Conservation (phyloP, 2,329 filamentous ascomycete genomes). For the Pleochaeta shiraiana region DNA sequence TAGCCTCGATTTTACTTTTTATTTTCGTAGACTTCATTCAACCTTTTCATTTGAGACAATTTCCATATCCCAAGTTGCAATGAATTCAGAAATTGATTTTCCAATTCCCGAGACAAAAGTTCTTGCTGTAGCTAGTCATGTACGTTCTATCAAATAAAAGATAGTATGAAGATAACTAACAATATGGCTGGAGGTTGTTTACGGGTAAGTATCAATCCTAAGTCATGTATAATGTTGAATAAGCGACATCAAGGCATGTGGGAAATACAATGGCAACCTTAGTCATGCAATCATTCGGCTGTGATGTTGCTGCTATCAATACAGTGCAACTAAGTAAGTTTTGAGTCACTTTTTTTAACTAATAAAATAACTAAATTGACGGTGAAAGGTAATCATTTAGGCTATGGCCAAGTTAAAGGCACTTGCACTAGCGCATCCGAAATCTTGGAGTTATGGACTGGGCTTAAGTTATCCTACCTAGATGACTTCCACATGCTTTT, state of each 20-base stretch:
- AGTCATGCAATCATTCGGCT: constrained; percentile 80
- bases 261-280: constrained; percentile 96
- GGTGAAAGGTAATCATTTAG: constrained; percentile 69
- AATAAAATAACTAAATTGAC: too few species aligned
- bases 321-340: constrained; percentile 89
- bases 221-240: constrained; percentile 5
- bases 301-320: constrained; percentile 83
- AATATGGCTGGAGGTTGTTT: constrained; percentile 42
- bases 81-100: constrained; percentile 9
- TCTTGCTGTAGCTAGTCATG: constrained; percentile 85
- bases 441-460: constrained; percentile 65
- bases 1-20: too few species aligned
- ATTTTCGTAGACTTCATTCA: too few species aligned
- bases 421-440: constrained; percentile 62
- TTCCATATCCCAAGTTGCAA: too few species aligned
- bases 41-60: too few species aligned
- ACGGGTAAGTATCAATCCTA: constrained; percentile 36
- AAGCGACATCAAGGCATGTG: constrained; percentile 46
- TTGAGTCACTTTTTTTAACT: too few species aligned
- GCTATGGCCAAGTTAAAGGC: constrained; percentile 74
- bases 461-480: constrained; percentile 62
- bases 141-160: constrained; percentile 27
- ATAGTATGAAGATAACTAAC: constrained; percentile 10
- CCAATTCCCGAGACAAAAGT: constrained; percentile 40
- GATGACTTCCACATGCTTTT: constrained; percentile 88